Conservation (phyloP, 106 monocot genomes). For the Dactylorhiza incarnata region DNA sequence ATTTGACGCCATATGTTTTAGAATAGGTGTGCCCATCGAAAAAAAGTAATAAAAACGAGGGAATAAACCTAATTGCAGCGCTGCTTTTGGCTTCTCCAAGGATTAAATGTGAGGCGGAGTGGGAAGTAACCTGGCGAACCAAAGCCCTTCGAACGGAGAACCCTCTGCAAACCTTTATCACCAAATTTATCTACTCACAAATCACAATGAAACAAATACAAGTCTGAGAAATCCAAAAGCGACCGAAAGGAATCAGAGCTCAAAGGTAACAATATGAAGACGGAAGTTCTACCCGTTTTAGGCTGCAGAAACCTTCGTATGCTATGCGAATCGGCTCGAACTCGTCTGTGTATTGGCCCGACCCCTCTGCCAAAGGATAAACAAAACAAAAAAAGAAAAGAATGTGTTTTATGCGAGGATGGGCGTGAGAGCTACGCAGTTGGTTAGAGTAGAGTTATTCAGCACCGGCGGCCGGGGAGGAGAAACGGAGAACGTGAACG, state of each 20-base stretch:
- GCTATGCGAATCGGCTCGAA: constrained; percentile 32
- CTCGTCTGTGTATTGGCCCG: constrained; percentile 5
- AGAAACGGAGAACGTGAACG: constrained; percentile 55
- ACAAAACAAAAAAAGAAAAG: neutral
- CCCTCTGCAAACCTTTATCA: constrained; percentile 58
- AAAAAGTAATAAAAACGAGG: neutral
- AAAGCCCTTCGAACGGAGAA: constrained; percentile 49
- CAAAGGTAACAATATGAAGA: neutral
- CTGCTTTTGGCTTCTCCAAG: constrained; percentile 45
- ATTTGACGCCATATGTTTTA: neutral
- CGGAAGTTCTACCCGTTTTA: constrained; percentile 37
- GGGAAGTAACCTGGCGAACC: constrained; percentile 28
- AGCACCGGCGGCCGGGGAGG: constrained; percentile 10
- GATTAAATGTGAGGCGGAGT: constrained; percentile 46
- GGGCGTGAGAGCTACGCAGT: neutral
- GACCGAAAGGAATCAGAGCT: neutral
- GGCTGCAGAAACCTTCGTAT: constrained; percentile 51
- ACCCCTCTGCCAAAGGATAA: neutral
- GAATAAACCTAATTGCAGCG: constrained; percentile 29
- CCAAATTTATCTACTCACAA: constrained; percentile 48
- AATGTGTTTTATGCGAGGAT: neutral
- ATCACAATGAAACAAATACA: neutral
- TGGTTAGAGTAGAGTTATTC: neutral
- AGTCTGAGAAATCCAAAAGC: neutral
- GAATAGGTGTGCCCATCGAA: neutral